Base-by-base conservation (phyloP, 306 rosid genomes). In the Fragaria ananassa region DNA sequence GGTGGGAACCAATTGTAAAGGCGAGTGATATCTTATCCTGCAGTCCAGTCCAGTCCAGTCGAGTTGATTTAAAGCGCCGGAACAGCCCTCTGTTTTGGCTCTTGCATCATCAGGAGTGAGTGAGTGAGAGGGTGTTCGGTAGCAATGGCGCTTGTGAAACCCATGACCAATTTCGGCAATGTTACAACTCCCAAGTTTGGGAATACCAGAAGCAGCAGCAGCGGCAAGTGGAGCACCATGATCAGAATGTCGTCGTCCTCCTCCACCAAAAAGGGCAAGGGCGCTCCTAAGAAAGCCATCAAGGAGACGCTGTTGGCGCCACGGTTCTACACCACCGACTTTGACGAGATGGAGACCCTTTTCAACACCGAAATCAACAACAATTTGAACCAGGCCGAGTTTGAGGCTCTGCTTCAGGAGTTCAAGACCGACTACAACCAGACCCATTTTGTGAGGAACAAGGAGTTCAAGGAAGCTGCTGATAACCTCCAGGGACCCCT, bases 401-500 rank as follows among this genome's bases (percentile, higher is more conserved):
- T 95, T 71, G 90, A 82, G 64, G 99, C 99, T 23, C 61, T 95
- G 82, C 97, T 90, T 14, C 99, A 95, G 91, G 99, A 95, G 85
- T 92, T 95, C 86, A 92, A 95, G 83, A 95, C 99, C n/a, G 97
- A 95, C 29, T 95, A 89, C 85, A 95, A 95, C 73, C 99, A 95
- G 86, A 95, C 99, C 2, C 99, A 95, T 73, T 95, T 95, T 60
- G 97, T 95, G 3, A 90, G 99, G 89, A 95, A 87, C 85, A 95
- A 92, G 88, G 99, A 95, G 85, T 95, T 95, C 81, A 95, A 90
- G 88, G 99, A 90, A 72, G 99, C 99, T 58, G 99, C 99, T 76
- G 99, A 95, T 37, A 92, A 92, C 70, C 12, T 95, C 27, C 78
- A 95, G 19, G 99, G 96, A 0, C 92, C 89, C 34, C 95, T 95